Base-by-base conservation (phyloP, 2,329 filamentous ascomycete genomes). In the Ophiosphaerella narmari region DNA sequence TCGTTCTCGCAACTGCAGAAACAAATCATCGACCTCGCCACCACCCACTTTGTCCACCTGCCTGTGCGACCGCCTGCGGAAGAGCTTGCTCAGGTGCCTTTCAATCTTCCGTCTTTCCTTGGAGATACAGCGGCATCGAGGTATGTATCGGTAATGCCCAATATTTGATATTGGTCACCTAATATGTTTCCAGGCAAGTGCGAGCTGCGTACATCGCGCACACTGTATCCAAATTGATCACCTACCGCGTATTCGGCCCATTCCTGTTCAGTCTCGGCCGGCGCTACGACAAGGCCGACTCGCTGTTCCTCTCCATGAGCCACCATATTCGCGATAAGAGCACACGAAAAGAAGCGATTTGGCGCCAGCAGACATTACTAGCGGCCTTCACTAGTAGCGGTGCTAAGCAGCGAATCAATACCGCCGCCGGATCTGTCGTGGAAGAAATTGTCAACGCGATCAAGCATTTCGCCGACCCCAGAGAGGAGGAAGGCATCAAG, bases 321-420 rank as follows among this genome's bases (percentile, higher is more conserved):
- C 77, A 78, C 60, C 78, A 83, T 44, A 81, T 84, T 43, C 78
- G 81, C 31, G 77, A 78, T 45, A 84, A 83, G 58, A 82, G 80
- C 46, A 78, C 80, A 16, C 75, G 80, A 8, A 80, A 80, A 48
- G 82, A 84, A 62, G 80, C 82, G 4, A 79, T 82, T 50, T 84
- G 82, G 82, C 74, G 82, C 45, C 80, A 82, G 48, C 80, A 83
- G 55, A 83, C 81, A 2, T 75, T 84, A 12, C 80, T 81, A 52
- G 81, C 82, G 14, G 79, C 81, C 7, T 84, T 83, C 65, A 82
- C 80, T 5, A 78, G 80, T 32, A 79, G 78, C 2, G 80, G 80
- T 49, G 82, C 81, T 1, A 84, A 83, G 54, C 77, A 81, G 57
- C 77, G 79, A 14, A 82, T 82, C 60, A 82, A 82, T 50, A 77